Percentiles rank a stretch among this genome's conserved stretches.
Evolutionary conservation across 2,329 filamentous ascomycete genomes (phyloP).

Genomic region (Colletotrichum tamarilloi): DNA sequence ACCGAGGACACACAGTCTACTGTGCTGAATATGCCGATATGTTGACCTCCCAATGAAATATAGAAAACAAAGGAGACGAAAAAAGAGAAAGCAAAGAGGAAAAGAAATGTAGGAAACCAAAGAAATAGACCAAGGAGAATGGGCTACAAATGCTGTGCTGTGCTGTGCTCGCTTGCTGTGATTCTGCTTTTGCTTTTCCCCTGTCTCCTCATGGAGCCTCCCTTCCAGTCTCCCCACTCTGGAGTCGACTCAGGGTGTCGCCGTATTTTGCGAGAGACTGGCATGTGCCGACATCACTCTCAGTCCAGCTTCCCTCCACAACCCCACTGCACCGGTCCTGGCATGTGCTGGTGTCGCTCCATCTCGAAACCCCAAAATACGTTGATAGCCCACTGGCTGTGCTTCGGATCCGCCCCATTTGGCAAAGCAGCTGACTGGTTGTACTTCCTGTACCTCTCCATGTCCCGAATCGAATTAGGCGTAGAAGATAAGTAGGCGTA

Average conservation of each 20-base stretch:
- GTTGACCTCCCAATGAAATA: background rate
- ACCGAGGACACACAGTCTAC: conserved; percentile 1
- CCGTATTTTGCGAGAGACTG: background rate
- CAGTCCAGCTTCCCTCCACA: background rate
- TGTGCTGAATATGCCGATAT: conserved; percentile 24
- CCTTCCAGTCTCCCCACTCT: background rate
- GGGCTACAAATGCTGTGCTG: conserved; percentile 10
- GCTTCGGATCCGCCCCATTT: background rate
- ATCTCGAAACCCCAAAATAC: background rate
- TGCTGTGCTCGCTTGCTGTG: conserved; percentile 34
- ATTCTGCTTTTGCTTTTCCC: background rate
- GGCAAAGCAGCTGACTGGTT: background rate
- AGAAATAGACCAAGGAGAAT: background rate
- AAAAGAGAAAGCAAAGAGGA: background rate
- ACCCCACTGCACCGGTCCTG: background rate
- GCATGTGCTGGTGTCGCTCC: background rate
- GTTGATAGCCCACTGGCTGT: background rate
- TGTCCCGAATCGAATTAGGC: background rate
- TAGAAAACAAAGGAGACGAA: background rate
- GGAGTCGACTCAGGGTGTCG: background rate
- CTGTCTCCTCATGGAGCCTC: background rate
- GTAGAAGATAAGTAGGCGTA: background rate
- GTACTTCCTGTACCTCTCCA: background rate
- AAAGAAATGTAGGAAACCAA: background rate
- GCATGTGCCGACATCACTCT: too few species aligned